Base-by-base conservation (phyloP, 1,139 yeast species). In the Scheffersomyces cryptocercus region DNA sequence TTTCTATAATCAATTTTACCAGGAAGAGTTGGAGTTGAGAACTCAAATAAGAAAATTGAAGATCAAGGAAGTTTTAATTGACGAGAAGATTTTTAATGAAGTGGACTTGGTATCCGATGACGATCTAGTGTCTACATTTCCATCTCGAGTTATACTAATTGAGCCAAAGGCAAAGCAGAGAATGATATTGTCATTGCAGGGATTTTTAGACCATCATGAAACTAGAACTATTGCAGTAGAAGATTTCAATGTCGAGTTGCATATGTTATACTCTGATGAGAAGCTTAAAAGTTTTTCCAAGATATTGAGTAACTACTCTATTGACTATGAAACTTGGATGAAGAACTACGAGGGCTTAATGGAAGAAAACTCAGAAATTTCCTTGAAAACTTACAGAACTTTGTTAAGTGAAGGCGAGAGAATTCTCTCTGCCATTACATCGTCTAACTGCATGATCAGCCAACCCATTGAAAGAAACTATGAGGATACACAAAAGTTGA, bases 361-460 rank as follows among this genome's bases (percentile, higher is more conserved):
- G 61, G 51, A 57, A 0, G 66, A 67, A 1, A 66, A 70, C 37
- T 67, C 71, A 6, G 75, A 73, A 14, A 79, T 86, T 2, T 55
- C 80, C 1, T 64, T 84, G 39, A 73, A 77, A 42, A 54, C 67
- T 1, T 68, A 82, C 47, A 75, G 70, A 45, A 48, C 67, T 0
- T 54, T 85, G 14, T 62, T 78, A 3, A 52, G 57, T 7, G 90
- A 85, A 43, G 87, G 88, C 4, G 85, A 83, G 48, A 66, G 73
- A 39, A 71, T 82, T 2, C 66, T 71, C 37, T 56, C 68, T 4
- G 71, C 73, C 0, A 58, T 72, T 3, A 46, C 59, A 0, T 54
- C 68, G 1, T 57, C 62, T 37, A 45, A 50, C 32, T 46, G 47
- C 35, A 46, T 51, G 20, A 37, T 29, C 13, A 45, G 41, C 11